Evolutionary conservation across 2,329 filamentous ascomycete species (phyloP), one percentile per base, ranked within the genome.

Genomic region (Ophiocordyceps robertsii): DNA sequence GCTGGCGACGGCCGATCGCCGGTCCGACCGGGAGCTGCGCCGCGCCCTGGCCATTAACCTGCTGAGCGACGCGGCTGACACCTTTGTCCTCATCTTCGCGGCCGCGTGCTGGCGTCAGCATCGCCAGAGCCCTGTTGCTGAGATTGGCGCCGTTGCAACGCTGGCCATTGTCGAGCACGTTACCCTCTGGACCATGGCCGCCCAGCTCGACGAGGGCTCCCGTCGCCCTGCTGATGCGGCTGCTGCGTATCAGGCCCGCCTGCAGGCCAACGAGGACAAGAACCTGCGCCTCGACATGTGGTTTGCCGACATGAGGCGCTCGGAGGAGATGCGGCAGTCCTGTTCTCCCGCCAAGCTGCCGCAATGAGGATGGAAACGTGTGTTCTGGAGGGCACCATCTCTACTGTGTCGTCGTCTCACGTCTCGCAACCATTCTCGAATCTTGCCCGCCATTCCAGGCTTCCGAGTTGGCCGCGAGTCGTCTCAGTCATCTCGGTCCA

Each of bases 11-110:
- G 51, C 56, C 38, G 55, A 57, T 29, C 3, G 4, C 39, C 35
- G 42, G 32, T 21, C 46, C 27, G 51, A 31, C 16, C 39, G 53
- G 39, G 58, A 60, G 39, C 47, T 56, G 6, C 51, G 52, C 30
- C 53, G 58, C 41, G 57, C 58, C 3, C 48, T 61, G 29, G 52
- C 54, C 11, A 49, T 51, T 21, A 57, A 52, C 35, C 48, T 61
- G 6, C 52, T 59, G 19, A 57, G 55, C 47, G 58, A 61, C 49
- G 56, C 56, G 44, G 51, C 58, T 37, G 57, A 60, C 48, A 55
- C 58, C 6, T 59, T 57, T 27, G 52, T 59, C 33, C 49, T 60
- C 41, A 58, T 61, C 39, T 60, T 61, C 41, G 56, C 56, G 17
- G 56, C 56, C 16, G 58, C 56, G 1, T 58, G 56, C 52, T 53